Conservation (phyloP, 441 rosid genomes). For the Jatropha multifida region DNA sequence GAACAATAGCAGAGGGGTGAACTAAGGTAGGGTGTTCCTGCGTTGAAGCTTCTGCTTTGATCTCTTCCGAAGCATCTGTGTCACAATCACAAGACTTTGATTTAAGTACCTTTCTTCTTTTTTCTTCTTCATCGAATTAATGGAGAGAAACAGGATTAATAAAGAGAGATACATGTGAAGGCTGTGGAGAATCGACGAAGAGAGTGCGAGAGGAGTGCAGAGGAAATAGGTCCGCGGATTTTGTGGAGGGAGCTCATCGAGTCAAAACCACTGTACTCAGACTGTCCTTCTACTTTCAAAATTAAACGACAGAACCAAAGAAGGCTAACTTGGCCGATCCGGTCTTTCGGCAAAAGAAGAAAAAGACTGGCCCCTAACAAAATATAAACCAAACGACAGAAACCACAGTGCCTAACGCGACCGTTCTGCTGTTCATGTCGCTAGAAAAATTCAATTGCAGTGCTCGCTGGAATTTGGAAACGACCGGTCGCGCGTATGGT, state of each 20-base stretch:
- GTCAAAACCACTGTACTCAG: too few species aligned
- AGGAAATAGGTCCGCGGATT: slow-evolving; percentile 35
- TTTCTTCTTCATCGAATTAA: neutral
- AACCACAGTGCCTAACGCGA: too few species aligned
- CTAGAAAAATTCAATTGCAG: too few species aligned
- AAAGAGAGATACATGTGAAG: slow-evolving; percentile 10
- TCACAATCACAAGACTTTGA: neutral
- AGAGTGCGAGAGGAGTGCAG: slow-evolving; percentile 4
- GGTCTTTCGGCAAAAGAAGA: too few species aligned
- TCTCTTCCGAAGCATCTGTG: slow-evolving; percentile 40
- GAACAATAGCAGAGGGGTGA: slow-evolving; percentile 79
- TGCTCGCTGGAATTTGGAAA: too few species aligned
- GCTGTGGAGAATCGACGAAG: slow-evolving; percentile 38
- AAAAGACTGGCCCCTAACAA: too few species aligned
- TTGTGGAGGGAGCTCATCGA: slow-evolving; percentile 49
- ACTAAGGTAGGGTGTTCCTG: slow-evolving; percentile 31
- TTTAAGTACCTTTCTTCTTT: neutral
- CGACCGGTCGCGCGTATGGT: too few species aligned
- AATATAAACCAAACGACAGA: too few species aligned
- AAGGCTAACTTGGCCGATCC: too few species aligned
- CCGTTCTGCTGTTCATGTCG: too few species aligned
- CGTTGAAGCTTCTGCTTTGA: slow-evolving; percentile 17
- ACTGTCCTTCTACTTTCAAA: neutral
- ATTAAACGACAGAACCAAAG: too few species aligned
- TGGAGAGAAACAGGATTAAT: neutral